Evolutionary conservation across 345 rosid species (phyloP).

Genomic region (Bruguiera gymnorhiza): DNA sequence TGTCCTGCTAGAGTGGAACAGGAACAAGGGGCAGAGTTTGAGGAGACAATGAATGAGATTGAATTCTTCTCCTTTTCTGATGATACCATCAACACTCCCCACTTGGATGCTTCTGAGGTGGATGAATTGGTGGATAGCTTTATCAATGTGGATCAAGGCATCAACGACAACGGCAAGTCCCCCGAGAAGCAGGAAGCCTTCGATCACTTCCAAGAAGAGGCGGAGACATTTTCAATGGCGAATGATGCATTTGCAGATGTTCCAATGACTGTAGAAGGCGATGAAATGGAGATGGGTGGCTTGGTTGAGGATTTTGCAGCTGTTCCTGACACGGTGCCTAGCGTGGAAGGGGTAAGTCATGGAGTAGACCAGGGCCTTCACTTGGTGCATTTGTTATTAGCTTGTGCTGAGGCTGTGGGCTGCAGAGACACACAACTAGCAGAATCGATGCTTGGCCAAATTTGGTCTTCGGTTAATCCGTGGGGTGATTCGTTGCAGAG

Average conservation of each 20-base stretch:
- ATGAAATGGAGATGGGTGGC: slow-evolving; percentile 20
- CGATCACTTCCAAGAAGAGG: slow-evolving; percentile 16
- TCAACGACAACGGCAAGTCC: slow-evolving; percentile 4
- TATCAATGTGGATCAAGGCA: slow-evolving; percentile 40
- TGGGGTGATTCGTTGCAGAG: slow-evolving; percentile 58
- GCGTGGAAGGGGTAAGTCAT: slow-evolving; percentile 27
- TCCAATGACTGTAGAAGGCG: slow-evolving; percentile 22
- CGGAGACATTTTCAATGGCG: slow-evolving; percentile 16
- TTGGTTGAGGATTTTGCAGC: slow-evolving; percentile 16
- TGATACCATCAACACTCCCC: slow-evolving; percentile 19
- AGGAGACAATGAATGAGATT: slow-evolving; percentile 28
- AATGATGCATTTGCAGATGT: slow-evolving; percentile 24
- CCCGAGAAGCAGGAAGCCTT: slow-evolving; percentile 4
- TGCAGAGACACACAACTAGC: slow-evolving; percentile 53
- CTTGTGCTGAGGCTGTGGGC: slow-evolving; percentile 67
- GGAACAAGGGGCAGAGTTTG: slow-evolving; percentile 37
- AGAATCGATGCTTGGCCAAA: slow-evolving; percentile 42
- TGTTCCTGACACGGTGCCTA: slow-evolving; percentile 15
- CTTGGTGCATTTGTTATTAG: slow-evolving; percentile 54
- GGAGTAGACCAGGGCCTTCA: slow-evolving; percentile 65
- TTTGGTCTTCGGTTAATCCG: slow-evolving; percentile 40
- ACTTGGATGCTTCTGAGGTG: slow-evolving; percentile 41
- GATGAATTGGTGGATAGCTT: slow-evolving; percentile 60
- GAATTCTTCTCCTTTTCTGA: slow-evolving; percentile 23
- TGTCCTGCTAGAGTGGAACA: slow-evolving; percentile 57